A percentile compares a stretch with the other conserved stretches of the same genome.
These are phyloP conservation scores for Penicillium waksmanii DNA, from an alignment of 495 filamentous ascomycete species.

Conservation along the genomic window DNA sequence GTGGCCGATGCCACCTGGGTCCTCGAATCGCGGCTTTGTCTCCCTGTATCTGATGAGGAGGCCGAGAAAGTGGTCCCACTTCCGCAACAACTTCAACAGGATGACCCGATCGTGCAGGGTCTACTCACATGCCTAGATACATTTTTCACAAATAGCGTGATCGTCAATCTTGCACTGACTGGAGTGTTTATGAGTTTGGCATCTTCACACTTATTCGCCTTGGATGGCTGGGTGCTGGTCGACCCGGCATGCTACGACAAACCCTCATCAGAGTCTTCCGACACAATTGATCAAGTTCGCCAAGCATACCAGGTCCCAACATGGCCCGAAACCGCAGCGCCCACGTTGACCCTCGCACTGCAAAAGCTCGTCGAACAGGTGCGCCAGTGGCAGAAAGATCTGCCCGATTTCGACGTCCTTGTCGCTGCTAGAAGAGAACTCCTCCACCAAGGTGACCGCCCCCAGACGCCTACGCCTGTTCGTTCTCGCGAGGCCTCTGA, in stretches of 20 bases:
- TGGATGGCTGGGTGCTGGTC: conserved; percentile 89
- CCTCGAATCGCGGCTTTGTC: conserved; percentile 72
- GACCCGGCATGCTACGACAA: conserved; percentile 57
- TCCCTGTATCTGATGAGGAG: conserved; percentile 32
- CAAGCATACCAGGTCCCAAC: conserved; percentile 41
- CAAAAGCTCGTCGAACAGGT: conserved; percentile 65
- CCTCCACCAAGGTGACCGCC: conserved; percentile 39
- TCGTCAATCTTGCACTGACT: conserved; percentile 85
- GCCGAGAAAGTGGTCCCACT: conserved; percentile 30
- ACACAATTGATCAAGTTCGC: conserved; percentile 31
- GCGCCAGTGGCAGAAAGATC: conserved; percentile 63
- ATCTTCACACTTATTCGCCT: conserved; percentile 76
- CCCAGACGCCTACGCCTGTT: conserved; percentile 21
- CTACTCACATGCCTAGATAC: conserved; percentile 69
- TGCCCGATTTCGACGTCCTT: conserved; percentile 77
- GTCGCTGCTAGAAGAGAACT: conserved; percentile 67
- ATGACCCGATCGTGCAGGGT: conserved; percentile 76
- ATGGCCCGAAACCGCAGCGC: conserved; percentile 40
- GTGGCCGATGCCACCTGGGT: conserved; percentile 75
- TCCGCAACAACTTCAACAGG: conserved; percentile 56
- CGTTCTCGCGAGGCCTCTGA: conserved; percentile 28
- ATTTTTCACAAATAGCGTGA: conserved; percentile 88
- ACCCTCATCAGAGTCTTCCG: not conserved
- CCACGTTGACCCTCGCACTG: conserved; percentile 47
- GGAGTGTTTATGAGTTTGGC: conserved; percentile 80